A percentile compares a stretch with the other conserved stretches of the same genome.
Evolutionary conservation across 306 rosid genomes (phyloP).

Genomic region (Rosa multiflora): DNA sequence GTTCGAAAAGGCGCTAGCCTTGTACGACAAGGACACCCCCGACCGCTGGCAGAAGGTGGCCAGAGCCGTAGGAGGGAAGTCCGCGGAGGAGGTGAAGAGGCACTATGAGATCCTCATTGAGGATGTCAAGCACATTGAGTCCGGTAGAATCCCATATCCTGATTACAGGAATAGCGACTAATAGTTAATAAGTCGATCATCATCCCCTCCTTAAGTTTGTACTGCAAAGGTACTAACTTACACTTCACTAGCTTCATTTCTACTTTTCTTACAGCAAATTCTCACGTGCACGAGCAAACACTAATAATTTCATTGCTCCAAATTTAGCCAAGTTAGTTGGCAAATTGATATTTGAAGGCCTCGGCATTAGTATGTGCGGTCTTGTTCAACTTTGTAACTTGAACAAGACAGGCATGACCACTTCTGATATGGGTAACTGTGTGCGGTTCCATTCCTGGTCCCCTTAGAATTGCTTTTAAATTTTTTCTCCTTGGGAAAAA

Average conservation of each 20-base stretch:
- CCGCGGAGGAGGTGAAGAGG: conserved; percentile 69
- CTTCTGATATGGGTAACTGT: background rate
- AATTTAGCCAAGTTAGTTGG: background rate
- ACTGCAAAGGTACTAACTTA: conserved; percentile 7
- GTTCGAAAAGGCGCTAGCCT: conserved; percentile 74
- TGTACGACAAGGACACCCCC: conserved; percentile 64
- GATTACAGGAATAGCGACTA: conserved; percentile 42
- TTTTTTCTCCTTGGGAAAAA: conserved; percentile 20
- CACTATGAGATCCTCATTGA: conserved; percentile 74
- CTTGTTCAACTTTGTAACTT: background rate
- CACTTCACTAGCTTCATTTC: background rate
- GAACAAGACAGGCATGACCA: conserved; percentile 7
- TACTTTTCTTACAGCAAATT: background rate
- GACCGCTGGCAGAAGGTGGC: conserved; percentile 87
- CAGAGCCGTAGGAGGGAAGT: conserved; percentile 56
- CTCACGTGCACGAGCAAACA: background rate
- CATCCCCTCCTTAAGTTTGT: background rate
- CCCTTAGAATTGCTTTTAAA: background rate
- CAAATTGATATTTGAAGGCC: background rate
- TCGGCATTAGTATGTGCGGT: background rate
- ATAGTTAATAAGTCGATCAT: background rate
- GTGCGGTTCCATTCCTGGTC: conserved; percentile 18
- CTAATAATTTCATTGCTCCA: background rate
- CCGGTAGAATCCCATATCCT: conserved; percentile 63
- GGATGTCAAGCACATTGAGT: conserved; percentile 66